These are phyloP conservation scores for Collybia sp. DNA, from an alignment of 768 basidiomycete genomes.

Conservation along the genomic window DNA sequence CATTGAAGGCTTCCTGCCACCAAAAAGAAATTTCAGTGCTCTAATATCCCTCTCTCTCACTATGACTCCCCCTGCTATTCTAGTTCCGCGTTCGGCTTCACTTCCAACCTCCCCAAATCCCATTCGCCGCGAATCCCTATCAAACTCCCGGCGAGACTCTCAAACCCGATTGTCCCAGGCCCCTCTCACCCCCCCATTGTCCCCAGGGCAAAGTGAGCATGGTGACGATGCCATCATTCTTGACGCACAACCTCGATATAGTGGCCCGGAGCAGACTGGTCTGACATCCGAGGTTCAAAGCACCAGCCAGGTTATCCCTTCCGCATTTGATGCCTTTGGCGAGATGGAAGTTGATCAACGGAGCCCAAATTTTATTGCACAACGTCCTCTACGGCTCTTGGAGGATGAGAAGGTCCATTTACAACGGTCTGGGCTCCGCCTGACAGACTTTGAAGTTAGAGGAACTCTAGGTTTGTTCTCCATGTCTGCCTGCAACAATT, in stretches of 20 bases:
- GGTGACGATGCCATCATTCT: conserved; percentile 29
- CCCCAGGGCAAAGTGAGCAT: conserved; percentile 48
- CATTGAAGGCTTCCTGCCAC: too few species aligned
- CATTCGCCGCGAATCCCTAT: conserved; percentile 17
- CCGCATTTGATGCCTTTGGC: conserved; percentile 4
- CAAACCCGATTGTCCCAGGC: conserved; percentile 44
- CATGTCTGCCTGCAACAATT: conserved; percentile 1
- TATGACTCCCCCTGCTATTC: conserved; percentile 19
- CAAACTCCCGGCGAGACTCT: conserved; percentile 27
- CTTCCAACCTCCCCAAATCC: conserved; percentile 22
- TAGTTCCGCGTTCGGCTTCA: conserved; percentile 27
- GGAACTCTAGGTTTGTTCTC: conserved; percentile 62
- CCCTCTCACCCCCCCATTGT: conserved; percentile 71
- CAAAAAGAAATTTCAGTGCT: background rate
- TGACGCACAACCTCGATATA: conserved; percentile 32
- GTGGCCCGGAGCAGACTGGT: conserved; percentile 18
- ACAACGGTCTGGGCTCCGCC: conserved; percentile 50
- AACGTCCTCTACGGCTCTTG: conserved; percentile 51
- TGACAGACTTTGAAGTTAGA: conserved; percentile 79
- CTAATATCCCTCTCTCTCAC: background rate
- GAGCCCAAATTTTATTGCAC: conserved; percentile 11
- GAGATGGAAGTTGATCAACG: conserved; percentile 21
- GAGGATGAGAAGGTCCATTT: conserved; percentile 71
- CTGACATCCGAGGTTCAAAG: background rate
- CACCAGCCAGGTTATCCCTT: conserved; percentile 5